A percentile compares a stretch with the other conserved stretches of the same genome.
Conservation (phyloP, 805 yeast species). For the Saccharomyces jurei region DNA sequence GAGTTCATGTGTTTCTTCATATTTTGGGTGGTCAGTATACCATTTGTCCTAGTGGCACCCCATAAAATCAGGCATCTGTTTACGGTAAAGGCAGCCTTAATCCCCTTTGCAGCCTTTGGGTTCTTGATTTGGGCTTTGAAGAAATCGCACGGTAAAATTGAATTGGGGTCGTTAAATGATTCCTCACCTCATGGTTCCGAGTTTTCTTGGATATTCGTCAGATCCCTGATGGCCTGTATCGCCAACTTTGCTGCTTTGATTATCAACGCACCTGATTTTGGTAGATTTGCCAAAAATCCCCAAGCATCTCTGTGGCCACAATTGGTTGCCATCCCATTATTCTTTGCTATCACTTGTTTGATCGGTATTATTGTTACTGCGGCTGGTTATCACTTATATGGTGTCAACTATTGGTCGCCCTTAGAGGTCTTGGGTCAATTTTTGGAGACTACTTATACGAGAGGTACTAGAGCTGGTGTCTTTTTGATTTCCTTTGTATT, state of each 20-base stretch:
- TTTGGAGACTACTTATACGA: conserved; percentile 30
- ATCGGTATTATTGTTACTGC: conserved; percentile 76
- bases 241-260: conserved; percentile 77
- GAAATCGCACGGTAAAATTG: conserved; percentile 56
- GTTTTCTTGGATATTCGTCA: conserved; percentile 52
- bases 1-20: conserved; percentile 69
- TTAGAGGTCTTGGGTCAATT: conserved; percentile 51
- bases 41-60: conserved; percentile 74
- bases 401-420: conserved; percentile 39
- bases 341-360: conserved; percentile 67
- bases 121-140: conserved; percentile 78
- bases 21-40: conserved; percentile 73
- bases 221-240: conserved; percentile 62
- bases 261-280: conserved; percentile 75
- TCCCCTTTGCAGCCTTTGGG: conserved; percentile 77
- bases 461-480: conserved; percentile 62
- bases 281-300: conserved; percentile 58
- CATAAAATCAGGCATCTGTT: conserved; percentile 77
- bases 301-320: conserved; percentile 42
- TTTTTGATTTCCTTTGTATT: conserved; percentile 58
- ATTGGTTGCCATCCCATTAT: conserved; percentile 53
- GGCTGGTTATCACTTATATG: conserved; percentile 42
- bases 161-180: conserved; percentile 20
- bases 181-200: conserved; percentile 18
- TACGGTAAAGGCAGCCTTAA: conserved; percentile 68